Base-by-base conservation (phyloP, 2,329 filamentous ascomycete species). In the Exserohilum turcica region DNA sequence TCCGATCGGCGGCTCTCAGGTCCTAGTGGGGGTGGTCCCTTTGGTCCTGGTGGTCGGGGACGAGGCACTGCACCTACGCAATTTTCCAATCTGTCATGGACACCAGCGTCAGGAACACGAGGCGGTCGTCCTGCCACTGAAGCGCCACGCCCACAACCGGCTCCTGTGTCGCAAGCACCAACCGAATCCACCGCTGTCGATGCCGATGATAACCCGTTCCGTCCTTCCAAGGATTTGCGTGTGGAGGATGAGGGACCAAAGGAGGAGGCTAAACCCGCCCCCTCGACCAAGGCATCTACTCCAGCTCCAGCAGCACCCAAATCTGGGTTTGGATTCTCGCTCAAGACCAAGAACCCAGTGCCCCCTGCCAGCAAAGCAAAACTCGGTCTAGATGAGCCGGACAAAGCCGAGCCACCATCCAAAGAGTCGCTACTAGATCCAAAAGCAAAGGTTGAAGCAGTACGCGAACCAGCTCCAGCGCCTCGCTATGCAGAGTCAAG, bases 291-390 rank as follows among this genome's bases (percentile, higher is more conserved):
- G 18, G 51, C 82, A 83, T 24, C 60, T 52, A 78, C 83, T 33
- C 76, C 82, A 2, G 79, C 82, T 16, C 78, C 80, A 2, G 81
- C 83, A 79, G 82, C 54, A 68, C 75, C 54, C 72, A 79, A 68
- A 42, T 78, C 79, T 53, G 78, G 78, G 2, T 95, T 97, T 68
- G 95, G 91, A 72, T 97, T 97, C 73, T 91, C 92, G 1, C 91
- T 97, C 74, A 97, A 97, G 72, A 84, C 87, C 8, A 84, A 88
- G 36, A 82, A 80, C 9, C 80, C 82, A 3, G 80, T 86, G 16
- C 76, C 78, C 21, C 78, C 82, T 56, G 78, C 80, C 52, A 77
- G 78, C 40, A 82, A 81, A 57, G 75, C 78, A 24, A 80, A 82
- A 36, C 68, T 78, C 35, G 81, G 82, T 54, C 63, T 83, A 46